Conservation (phyloP, 345 rosid genomes). For the Lepidium didymum region DNA sequence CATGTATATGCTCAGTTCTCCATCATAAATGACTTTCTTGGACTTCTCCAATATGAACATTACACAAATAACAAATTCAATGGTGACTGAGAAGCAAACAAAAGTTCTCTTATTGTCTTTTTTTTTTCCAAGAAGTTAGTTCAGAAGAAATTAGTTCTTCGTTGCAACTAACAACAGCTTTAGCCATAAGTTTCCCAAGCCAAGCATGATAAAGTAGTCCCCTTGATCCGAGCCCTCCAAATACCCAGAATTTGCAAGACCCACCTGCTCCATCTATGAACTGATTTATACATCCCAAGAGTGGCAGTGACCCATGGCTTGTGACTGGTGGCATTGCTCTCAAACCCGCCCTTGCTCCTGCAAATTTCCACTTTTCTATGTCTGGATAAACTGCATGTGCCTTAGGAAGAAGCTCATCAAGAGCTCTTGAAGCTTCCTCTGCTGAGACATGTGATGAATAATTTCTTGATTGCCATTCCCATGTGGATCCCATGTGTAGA, state of each 20-base stretch:
- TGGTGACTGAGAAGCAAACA: not conserved
- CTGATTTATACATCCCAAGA: slow-evolving; percentile 61
- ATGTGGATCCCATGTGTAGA: slow-evolving; percentile 69
- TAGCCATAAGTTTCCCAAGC: slow-evolving; percentile 67
- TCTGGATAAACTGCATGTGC: slow-evolving; percentile 60
- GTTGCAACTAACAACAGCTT: slow-evolving; percentile 52
- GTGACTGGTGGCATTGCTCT: slow-evolving; percentile 90
- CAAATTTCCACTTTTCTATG: slow-evolving; percentile 53
- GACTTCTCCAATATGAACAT: not conserved
- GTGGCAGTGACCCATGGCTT: slow-evolving; percentile 71
- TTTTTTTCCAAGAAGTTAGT: slow-evolving; percentile 65
- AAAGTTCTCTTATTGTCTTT: slow-evolving; percentile 1
- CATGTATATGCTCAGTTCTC: not conserved
- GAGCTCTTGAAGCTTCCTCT: slow-evolving; percentile 71
- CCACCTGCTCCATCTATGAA: slow-evolving; percentile 31
- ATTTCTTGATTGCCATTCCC: slow-evolving; percentile 89
- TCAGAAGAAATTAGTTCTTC: slow-evolving; percentile 60
- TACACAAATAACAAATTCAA: not conserved
- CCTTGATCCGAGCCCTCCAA: slow-evolving; percentile 87
- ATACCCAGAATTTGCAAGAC: slow-evolving; percentile 57
- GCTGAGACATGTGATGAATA: slow-evolving; percentile 47
- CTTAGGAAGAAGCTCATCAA: slow-evolving; percentile 69
- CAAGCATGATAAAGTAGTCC: slow-evolving; percentile 80
- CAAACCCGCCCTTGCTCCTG: slow-evolving; percentile 75
- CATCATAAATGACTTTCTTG: not conserved